phyloP scores from a whole-genome alignment of 768 basidiomycete genomes.

The Filobasidium wieringae region DNA sequence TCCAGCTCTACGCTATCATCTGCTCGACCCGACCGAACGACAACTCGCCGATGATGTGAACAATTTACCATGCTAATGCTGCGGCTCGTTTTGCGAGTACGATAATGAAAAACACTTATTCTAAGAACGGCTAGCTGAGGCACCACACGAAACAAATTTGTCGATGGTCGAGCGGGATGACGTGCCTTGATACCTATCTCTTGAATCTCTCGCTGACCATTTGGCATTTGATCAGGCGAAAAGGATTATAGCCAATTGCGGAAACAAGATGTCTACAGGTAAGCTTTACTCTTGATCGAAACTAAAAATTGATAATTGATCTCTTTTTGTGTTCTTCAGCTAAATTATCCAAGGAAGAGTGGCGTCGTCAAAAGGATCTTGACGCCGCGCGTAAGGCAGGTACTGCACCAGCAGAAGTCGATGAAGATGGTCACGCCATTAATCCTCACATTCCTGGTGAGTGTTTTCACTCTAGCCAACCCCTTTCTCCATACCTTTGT shows the following conservation, averaged over 20 bases:
- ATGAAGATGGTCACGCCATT: constrained; percentile 88
- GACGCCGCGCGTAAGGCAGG: constrained; percentile 98
- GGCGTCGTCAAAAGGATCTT: constrained; percentile 86
- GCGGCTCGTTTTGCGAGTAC: constrained; percentile 3
- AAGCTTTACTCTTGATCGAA: constrained; percentile 1
- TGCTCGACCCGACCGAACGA: too few relatives aligned
- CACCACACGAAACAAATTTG: not conserved
- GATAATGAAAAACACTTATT: constrained; percentile 9
- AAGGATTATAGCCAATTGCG: too few relatives aligned
- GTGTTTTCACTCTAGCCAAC: constrained; percentile 30
- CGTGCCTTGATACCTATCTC: too few relatives aligned
- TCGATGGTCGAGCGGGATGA: not conserved
- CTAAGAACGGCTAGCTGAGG: constrained; percentile 12
- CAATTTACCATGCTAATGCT: constrained; percentile 17
- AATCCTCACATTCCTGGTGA: constrained; percentile 97
- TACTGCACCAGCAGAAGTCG: constrained; percentile 88
- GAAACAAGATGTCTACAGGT: too few relatives aligned
- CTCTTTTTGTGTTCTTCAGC: not conserved
- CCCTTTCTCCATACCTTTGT: not conserved
- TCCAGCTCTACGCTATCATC: not conserved
- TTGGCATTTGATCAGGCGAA: too few relatives aligned
- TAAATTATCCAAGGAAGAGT: constrained; percentile 89
- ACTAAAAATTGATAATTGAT: not conserved
- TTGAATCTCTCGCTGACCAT: not conserved
- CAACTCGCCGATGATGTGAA: constrained; percentile 10